Evolutionary conservation across 1,284 basidiomycete genomes (phyloP), one percentile per base, ranked within the genome.

Genomic region (Vanrija pseudolonga): DNA sequence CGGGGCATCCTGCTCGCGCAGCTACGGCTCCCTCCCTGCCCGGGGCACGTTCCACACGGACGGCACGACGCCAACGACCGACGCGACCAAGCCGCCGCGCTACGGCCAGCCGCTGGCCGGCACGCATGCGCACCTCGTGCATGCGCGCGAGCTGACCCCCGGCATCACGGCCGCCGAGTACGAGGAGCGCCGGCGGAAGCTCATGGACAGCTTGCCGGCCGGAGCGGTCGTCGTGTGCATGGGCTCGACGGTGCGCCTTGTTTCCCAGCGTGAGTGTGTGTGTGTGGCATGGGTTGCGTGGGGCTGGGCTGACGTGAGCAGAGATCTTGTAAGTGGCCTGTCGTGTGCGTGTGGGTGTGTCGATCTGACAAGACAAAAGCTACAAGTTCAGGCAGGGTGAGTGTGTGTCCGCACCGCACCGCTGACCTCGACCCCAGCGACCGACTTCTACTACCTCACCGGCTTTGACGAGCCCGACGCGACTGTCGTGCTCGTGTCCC

Each of bases 391-490:
- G 95, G 38, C 95, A 97, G 76, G 60, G 75, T 76, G 47, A 18
- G 68, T 59, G 12, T 4, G 3, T 26, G 6, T 26, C n/a, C 20
- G 37, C 23, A 26, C 3, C 6, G 23, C 32, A n/a, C n/a, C n/a
- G n/a, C 36, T 23, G 37, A 23, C 22, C n/a, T n/a, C n/a, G n/a
- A 39, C 4, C 8, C 0, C 57, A 76, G 84, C 85, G 1, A 94
- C 91, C 42, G 87, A 95, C 75, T 92, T 95, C 72, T 90, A 86
- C 86, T 97, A 97, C 71, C 80, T 97, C 12, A 94, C 94, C 0
- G 95, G 96, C 6, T 96, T 96, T 68, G 85, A 93, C 58, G 95
- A 98, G 73, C 90, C 93, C 0, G 88, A 96, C 58, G 84, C 93
- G 14, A 92, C 90, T 0, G 79, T 97, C 23, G 80, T 98, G 32